Evolutionary conservation across 176 grass and related monocot species (phyloP).

Genomic region (Cymbopogon citratus): DNA sequence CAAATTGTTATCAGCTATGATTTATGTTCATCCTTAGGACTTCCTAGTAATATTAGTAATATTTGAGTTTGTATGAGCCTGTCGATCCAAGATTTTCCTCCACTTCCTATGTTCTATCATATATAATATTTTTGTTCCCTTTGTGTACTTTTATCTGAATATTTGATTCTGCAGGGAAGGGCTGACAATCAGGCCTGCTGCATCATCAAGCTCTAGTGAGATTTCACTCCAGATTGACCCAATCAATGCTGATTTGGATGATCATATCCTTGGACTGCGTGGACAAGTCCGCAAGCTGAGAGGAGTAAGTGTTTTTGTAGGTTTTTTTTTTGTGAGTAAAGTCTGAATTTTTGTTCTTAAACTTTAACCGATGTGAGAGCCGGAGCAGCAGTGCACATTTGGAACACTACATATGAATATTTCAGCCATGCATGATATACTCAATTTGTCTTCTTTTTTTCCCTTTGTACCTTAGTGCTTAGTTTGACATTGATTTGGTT

Average conservation of each 20-base stretch:
- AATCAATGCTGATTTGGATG: constrained; percentile 59
- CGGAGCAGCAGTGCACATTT: not conserved
- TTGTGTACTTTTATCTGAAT: not conserved
- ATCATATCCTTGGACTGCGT: constrained; percentile 55
- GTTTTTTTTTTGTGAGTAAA: not conserved
- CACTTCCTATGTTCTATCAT: not conserved
- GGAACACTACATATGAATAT: not conserved
- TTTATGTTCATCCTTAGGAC: not conserved
- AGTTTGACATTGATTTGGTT: not conserved
- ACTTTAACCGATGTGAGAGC: not conserved
- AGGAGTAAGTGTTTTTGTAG: constrained; percentile 45
- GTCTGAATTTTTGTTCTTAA: not conserved
- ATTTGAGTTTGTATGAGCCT: not conserved
- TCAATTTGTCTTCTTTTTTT: not conserved
- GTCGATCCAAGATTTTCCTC: not conserved
- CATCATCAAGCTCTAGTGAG: constrained; percentile 52
- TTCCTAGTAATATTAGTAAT: too few species aligned
- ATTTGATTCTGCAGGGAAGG: constrained; percentile 44
- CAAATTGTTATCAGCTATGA: not conserved
- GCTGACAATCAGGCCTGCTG: constrained; percentile 37
- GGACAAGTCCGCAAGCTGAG: constrained; percentile 54
- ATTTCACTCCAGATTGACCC: constrained; percentile 76
- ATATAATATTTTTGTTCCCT: not conserved
- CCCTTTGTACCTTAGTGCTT: too few species aligned
- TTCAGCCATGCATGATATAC: not conserved